Conservation (phyloP, 2,329 filamentous ascomycete species). For the Colletotrichum chlorophyti region DNA sequence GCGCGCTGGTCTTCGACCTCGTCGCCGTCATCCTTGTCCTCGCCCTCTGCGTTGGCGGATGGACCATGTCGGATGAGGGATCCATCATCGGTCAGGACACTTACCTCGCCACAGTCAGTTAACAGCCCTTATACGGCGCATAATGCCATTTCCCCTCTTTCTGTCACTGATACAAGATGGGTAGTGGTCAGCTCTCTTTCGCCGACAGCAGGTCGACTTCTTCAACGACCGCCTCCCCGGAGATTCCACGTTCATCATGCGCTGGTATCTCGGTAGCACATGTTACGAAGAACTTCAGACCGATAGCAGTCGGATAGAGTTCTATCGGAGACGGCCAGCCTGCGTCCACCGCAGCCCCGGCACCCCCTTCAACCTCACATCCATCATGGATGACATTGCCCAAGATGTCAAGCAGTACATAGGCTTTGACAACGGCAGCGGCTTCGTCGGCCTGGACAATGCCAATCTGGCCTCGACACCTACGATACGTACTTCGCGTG, state of each 20-base stretch:
- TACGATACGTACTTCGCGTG: background rate
- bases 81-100: background rate
- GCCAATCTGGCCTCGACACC: background rate
- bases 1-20: constrained; percentile 2
- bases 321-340: background rate
- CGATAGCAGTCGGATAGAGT: background rate
- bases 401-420: too few relatives aligned
- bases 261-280: constrained; percentile 15
- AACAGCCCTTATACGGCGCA: background rate
- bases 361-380: constrained; percentile 8
- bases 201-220: too few relatives aligned
- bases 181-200: constrained; percentile 13
- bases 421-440: background rate
- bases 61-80: background rate
- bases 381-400: background rate
- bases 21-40: constrained; percentile 5
- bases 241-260: constrained; percentile 5
- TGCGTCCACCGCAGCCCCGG: constrained; percentile 9
- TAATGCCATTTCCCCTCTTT: background rate
- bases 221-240: too few relatives aligned
- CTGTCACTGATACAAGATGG: background rate
- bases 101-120: constrained; percentile 16
- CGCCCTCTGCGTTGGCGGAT: constrained; percentile 14
- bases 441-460: background rate
- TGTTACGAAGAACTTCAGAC: too few relatives aligned